phyloP scores from a whole-genome alignment of 441 rosid species.

The Hypseocharis bilobata region DNA sequence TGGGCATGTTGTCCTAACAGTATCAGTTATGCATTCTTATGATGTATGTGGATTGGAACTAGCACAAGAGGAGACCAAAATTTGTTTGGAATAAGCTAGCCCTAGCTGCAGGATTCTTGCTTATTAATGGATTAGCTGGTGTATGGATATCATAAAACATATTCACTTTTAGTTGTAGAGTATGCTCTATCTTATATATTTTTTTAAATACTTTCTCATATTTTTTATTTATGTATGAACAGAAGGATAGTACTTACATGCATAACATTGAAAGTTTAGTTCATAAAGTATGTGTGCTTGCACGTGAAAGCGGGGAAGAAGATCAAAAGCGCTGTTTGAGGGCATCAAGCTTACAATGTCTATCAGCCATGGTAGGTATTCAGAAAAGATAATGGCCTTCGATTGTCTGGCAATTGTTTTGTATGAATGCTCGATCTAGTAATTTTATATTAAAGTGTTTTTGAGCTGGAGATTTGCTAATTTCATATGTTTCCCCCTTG shows the following conservation, averaged over 20 bases:
- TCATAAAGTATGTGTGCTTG: constrained; percentile 58
- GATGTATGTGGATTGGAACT: too few relatives aligned
- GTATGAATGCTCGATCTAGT: neutral
- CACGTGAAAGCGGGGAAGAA: constrained; percentile 49
- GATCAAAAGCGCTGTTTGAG: constrained; percentile 37
- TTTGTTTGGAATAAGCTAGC: too few relatives aligned
- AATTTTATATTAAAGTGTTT: neutral
- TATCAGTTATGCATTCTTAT: too few relatives aligned
- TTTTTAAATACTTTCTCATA: neutral
- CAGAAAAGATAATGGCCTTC: neutral
- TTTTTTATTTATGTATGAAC: constrained; percentile 26
- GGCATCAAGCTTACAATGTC: constrained; percentile 85
- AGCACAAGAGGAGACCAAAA: too few relatives aligned
- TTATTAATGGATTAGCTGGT: neutral
- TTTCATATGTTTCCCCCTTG: constrained; percentile 15
- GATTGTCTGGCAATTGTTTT: neutral
- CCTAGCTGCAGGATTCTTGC: too few relatives aligned
- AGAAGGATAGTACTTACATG: constrained; percentile 69
- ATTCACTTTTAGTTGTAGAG: neutral
- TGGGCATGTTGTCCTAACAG: too few relatives aligned
- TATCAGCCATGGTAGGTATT: constrained; percentile 69
- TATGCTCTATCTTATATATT: neutral
- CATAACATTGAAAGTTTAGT: constrained; percentile 73
- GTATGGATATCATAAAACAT: neutral
- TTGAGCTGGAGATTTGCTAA: constrained; percentile 7